phyloP scores from a whole-genome alignment of 345 rosid genomes.

The Populus nigra region DNA sequence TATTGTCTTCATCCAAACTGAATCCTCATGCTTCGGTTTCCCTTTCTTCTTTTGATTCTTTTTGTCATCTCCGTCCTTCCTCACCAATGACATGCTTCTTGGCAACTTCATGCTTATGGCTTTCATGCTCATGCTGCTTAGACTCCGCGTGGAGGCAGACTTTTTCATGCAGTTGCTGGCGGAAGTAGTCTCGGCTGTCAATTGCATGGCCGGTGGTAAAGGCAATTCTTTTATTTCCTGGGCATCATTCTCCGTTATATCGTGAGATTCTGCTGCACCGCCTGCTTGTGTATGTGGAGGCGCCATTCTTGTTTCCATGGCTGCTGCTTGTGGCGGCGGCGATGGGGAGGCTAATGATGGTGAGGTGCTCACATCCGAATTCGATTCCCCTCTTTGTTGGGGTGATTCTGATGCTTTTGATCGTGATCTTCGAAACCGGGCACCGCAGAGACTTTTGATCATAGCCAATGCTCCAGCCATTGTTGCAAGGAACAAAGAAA shows the following conservation, averaged over 20 bases:
- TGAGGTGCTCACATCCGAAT: background rate
- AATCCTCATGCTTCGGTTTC: constrained; percentile 46
- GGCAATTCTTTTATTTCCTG: constrained; percentile 28
- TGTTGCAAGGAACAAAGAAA: constrained; percentile 22
- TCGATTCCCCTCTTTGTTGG: background rate
- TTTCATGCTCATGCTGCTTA: background rate
- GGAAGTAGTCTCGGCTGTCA: constrained; percentile 28
- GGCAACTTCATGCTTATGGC: constrained; percentile 32
- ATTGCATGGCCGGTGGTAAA: constrained; percentile 38
- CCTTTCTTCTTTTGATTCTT: constrained; percentile 20
- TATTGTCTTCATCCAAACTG: constrained; percentile 55
- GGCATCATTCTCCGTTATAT: background rate
- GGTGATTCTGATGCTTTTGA: background rate
- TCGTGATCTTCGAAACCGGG: constrained; percentile 20
- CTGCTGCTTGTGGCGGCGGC: background rate
- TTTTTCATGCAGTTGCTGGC: constrained; percentile 18
- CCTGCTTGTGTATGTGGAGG: background rate
- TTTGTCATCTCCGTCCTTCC: constrained; percentile 10
- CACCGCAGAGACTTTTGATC: constrained; percentile 46
- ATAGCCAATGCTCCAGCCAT: constrained; percentile 37
- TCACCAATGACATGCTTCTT: constrained; percentile 35
- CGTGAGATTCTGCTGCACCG: background rate
- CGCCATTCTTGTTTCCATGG: background rate
- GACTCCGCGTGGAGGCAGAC: constrained; percentile 17
- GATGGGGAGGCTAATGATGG: background rate